Evolutionary conservation across 768 basidiomycete species (phyloP).

Genomic region (Pleurotus giganteus): DNA sequence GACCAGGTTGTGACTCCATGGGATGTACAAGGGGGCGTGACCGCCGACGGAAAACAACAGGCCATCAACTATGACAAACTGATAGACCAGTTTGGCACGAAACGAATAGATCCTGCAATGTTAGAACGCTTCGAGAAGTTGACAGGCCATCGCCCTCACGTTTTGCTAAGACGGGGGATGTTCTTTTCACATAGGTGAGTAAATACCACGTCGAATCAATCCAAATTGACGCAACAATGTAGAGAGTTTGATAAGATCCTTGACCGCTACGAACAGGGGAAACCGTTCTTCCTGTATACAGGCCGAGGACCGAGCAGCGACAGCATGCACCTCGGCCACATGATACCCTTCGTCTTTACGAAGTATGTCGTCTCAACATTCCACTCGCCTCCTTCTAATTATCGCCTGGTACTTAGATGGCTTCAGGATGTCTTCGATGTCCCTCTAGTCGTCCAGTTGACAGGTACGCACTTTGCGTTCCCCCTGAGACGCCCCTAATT

Average conservation of each 20-base stretch:
- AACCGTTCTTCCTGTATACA: slow-evolving; percentile 98
- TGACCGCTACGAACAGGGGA: slow-evolving; percentile 93
- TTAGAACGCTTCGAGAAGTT: slow-evolving; percentile 88
- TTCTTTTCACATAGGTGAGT: slow-evolving; percentile 97
- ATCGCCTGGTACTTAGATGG: slow-evolving; percentile 62
- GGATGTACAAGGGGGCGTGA: slow-evolving; percentile 92
- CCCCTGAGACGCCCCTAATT: neutral
- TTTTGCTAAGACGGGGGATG: slow-evolving; percentile 85
- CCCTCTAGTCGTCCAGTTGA: slow-evolving; percentile 93
- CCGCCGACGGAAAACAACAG: slow-evolving; percentile 84
- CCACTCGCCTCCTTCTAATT: neutral
- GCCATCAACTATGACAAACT: slow-evolving; percentile 98
- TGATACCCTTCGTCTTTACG: slow-evolving; percentile 96
- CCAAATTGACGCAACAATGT: neutral
- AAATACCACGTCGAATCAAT: neutral
- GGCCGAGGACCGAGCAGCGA: slow-evolving; percentile 96
- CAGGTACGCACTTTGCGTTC: slow-evolving; percentile 49
- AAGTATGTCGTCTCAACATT: slow-evolving; percentile 62
- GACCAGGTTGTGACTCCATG: slow-evolving; percentile 93
- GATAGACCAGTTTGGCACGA: slow-evolving; percentile 90
- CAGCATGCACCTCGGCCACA: slow-evolving; percentile 96
- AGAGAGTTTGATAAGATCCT: slow-evolving; percentile 94
- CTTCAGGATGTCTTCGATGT: slow-evolving; percentile 94
- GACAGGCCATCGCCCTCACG: slow-evolving; percentile 86
- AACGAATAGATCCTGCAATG: slow-evolving; percentile 69